Conservation (phyloP, 805 yeast genomes). For the Hanseniaspora valbyensis region DNA sequence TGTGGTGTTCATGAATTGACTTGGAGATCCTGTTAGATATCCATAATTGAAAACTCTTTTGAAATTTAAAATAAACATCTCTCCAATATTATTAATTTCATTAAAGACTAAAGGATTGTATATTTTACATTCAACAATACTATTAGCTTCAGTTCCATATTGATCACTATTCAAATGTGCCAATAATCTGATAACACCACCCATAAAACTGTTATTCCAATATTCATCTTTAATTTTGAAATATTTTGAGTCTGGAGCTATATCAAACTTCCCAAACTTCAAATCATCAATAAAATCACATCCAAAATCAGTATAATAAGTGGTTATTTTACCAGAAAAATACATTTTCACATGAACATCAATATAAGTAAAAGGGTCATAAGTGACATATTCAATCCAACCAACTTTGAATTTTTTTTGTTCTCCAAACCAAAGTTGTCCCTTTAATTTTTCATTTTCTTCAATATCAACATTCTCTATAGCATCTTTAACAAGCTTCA, state of each 20-base stretch:
- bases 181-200: conserved; percentile 66
- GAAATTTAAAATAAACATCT: conserved; percentile 24
- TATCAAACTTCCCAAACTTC: conserved; percentile 26
- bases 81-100: conserved; percentile 26
- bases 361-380: conserved; percentile 48
- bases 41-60: conserved; percentile 28
- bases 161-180: conserved; percentile 29
- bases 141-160: conserved; percentile 62
- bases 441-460: conserved; percentile 26
- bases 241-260: conserved; percentile 1
- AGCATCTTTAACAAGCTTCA: conserved; percentile 55
- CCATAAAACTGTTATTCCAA: conserved; percentile 45
- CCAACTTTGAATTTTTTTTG: conserved; percentile 57
- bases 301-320: conserved; percentile 32
- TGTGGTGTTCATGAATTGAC: conserved; percentile 25
- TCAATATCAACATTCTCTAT: conserved; percentile 33
- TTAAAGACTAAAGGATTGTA: conserved; percentile 55
- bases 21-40: conserved; percentile 29
- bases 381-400: conserved; percentile 58
- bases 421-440: conserved; percentile 75
- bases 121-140: conserved; percentile 73
- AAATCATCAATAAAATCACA: conserved; percentile 14
- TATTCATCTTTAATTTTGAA: conserved; percentile 40
- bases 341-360: conserved; percentile 65
- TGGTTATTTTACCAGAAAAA: conserved; percentile 63